A percentile compares a stretch with the other conserved stretches of the same genome.
Conservation (phyloP, 228 moss, liverwort and hornwort genomes). For the Sphagnum magellanicum region DNA sequence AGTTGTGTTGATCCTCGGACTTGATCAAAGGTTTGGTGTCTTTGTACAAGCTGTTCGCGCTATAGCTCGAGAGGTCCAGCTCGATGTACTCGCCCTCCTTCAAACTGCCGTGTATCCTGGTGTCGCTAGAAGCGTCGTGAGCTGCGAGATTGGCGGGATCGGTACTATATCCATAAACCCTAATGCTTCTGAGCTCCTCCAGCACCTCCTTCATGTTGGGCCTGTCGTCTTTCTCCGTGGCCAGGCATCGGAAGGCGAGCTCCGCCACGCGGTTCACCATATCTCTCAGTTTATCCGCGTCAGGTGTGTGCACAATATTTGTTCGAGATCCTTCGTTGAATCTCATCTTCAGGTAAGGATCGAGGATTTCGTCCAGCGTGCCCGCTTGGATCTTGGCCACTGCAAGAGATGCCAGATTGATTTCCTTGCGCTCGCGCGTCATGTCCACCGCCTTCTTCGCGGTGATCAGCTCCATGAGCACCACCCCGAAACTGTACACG, state of each 20-base stretch:
- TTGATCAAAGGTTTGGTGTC: constrained; percentile 33
- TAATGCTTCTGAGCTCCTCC: constrained; percentile 26
- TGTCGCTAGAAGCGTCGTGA: constrained; percentile 16
- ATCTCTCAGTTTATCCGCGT: constrained; percentile 1
- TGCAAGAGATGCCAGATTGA: constrained; percentile 43
- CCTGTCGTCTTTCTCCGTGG: constrained; percentile 46
- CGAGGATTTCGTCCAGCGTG: constrained; percentile 32
- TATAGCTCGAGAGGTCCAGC: neutral
- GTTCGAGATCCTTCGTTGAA: constrained; percentile 9
- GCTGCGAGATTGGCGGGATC: constrained; percentile 4
- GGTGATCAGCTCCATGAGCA: constrained; percentile 53
- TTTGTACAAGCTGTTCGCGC: constrained; percentile 2
- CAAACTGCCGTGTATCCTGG: neutral
- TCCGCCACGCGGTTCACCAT: constrained; percentile 48
- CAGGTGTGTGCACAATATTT: constrained; percentile 1
- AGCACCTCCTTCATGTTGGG: constrained; percentile 48
- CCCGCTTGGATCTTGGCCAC: constrained; percentile 43
- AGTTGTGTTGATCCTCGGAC: constrained; percentile 2
- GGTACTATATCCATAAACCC: constrained; percentile 13
- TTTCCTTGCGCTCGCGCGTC: constrained; percentile 46
- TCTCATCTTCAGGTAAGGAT: constrained; percentile 21
- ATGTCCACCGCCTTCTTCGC: constrained; percentile 56
- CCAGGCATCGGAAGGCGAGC: constrained; percentile 43
- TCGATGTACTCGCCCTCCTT: neutral
- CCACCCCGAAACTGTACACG: constrained; percentile 53